These are phyloP conservation scores for Prunus mongolica DNA, from an alignment of 306 rosid species.

Conservation along the genomic window DNA sequence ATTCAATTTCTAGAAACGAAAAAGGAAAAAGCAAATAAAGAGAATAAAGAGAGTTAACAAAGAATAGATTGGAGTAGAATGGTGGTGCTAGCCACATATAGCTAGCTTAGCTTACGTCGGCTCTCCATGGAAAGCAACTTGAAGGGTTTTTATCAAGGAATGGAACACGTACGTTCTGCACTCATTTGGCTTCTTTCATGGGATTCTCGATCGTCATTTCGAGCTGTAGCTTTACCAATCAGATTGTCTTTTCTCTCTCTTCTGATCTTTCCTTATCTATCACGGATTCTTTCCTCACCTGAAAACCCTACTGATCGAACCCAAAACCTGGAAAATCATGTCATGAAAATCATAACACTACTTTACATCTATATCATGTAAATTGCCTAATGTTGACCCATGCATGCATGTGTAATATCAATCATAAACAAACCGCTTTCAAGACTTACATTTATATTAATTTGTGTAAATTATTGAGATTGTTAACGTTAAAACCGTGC, in stretches of 20 bases:
- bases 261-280: slow-evolving; percentile 1
- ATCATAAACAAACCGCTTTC: not conserved
- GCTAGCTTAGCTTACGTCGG: not conserved
- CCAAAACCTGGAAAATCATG: not conserved
- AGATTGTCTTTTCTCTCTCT: not conserved
- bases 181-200: not conserved
- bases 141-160: not conserved
- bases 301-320: not conserved
- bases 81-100: not conserved
- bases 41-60: not conserved
- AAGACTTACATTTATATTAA: not conserved
- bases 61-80: not conserved
- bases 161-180: not conserved
- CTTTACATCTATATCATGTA: not conserved
- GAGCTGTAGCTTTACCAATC: not conserved
- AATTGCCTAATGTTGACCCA: too few species aligned
- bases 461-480: not conserved
- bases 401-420: not conserved
- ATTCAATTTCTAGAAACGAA: not conserved
- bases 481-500: too few species aligned
- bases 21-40: not conserved
- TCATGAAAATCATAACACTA: not conserved
- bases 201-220: not conserved
- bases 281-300: not conserved
- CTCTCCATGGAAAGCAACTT: not conserved